Evolutionary conservation across 2,329 filamentous ascomycete species (phyloP), one percentile per base, ranked within the genome.

Genomic region (Paracorniculantispora psalliotae): DNA sequence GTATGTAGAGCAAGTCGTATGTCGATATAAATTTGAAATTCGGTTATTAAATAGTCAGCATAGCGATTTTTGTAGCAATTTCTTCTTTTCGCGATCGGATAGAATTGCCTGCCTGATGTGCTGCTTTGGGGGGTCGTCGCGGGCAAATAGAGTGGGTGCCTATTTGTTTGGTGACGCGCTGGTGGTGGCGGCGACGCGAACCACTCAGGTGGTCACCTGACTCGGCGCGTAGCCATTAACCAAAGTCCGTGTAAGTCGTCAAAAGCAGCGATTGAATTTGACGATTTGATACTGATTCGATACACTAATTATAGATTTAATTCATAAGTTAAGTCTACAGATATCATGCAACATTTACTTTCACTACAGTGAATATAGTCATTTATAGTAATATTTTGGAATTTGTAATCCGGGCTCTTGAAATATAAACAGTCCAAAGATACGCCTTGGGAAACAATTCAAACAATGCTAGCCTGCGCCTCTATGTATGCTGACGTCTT

Each of bases 121-220:
- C 19, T 33, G 51, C 59, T 53, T 37, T 37, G 7, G 43, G 26
- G 39, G 10, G 28, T 30, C n/a, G 39, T 13, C n/a, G 12, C 21
- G 41, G 28, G 30, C 26, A 56, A 52, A 47, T 41, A 35, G 19
- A 8, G 50, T 60, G 47, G 48, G 4, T 62, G 62, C 61, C 56
- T 48, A 56, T 60, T 61, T 62, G 58, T 60, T 60, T 54, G 37
- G 37, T 23, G 37, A 52, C 52, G 48, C 53, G 59, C 35, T 30
- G 53, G 23, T 21, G 49, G 46, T 55, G 44, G 59, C 46, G 62
- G 65, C 60, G 67, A 74, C 73, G 72, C 73, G 73, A 73, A 71
- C 62, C 52, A 63, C 53, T 61, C 71, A 73, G 71, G 71, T 66
- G 64, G 63, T 71, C 71, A 73, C 71, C 62, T 74, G 72, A 69